Evolutionary conservation across 805 yeast species (phyloP), one percentile per base, ranked within the genome.

Genomic region (Pichia phayaonensis): DNA sequence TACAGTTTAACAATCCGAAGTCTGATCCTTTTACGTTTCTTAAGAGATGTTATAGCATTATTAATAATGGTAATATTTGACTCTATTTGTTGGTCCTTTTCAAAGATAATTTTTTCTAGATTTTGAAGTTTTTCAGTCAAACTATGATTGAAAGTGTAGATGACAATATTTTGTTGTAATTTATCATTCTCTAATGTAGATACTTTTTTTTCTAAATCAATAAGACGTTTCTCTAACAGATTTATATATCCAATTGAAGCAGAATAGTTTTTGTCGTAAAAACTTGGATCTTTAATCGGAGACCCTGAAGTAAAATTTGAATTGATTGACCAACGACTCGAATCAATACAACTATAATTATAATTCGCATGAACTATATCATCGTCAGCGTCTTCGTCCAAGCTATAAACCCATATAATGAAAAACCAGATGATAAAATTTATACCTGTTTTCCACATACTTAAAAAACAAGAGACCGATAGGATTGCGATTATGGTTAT

Each of bases 331-430:
- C 20, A 34, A 4, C 4, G 38, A 5, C 11, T 20, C 10, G 20
- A 34, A n/a, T 34, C n/a, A n/a, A 34, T 3, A 3, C 34, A 29
- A 3, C 13, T 27, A 11, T 7, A 3, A 29, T 31, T 31, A 31
- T 13, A 8, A 13, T n/a, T 13, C 3, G 4, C 16, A 4, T 36
- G 8, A 36, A 7, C 1, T 8, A 15, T 29, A 43, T 18, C 4
- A 1, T 18, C n/a, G 7, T n/a, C 22, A 24, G 8, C 24, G 11
- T 38, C 21, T 8, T 47, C 51, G n/a, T 54, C 27, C n/a, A 55
- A 31, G 22, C 52, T 49, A 26, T 54, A 54, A 7, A 54, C 22
- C 57, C 59, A 56, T 5, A 56, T 38, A 2, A 49, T 42, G 23
- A 45, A 40, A 22, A 38, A 41, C 55, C 59, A 54, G n/a, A 49